Evolutionary conservation across 2,329 filamentous ascomycete genomes (phyloP).

Genomic region (Diaporthe sp.): DNA sequence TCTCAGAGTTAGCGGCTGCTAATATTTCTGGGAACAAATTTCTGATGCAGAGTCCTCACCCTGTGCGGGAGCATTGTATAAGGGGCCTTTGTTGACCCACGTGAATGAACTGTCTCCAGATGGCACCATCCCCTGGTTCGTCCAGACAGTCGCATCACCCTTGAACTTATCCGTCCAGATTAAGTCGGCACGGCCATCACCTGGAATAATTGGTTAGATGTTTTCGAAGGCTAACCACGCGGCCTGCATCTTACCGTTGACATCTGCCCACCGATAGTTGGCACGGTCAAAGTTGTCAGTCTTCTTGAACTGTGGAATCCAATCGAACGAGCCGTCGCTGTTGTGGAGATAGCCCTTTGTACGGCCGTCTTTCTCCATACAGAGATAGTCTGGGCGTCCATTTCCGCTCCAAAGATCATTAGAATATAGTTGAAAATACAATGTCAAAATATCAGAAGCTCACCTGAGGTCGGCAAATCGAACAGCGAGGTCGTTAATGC

Average conservation of each 20-base stretch:
- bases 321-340: constrained; percentile 33
- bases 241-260: constrained; percentile 40
- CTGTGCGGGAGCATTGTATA: constrained; percentile 20
- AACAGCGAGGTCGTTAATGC: constrained; percentile 12
- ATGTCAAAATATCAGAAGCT: background rate
- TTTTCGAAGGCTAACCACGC: too few species aligned
- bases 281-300: constrained; percentile 46
- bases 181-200: constrained; percentile 48
- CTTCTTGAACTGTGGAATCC: constrained; percentile 43
- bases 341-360: constrained; percentile 31
- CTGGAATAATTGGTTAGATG: constrained; percentile 18
- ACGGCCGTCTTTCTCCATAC: constrained; percentile 35
- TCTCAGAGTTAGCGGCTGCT: background rate
- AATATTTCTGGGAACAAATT: too few species aligned
- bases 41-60: constrained; percentile 12
- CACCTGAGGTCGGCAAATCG: background rate
- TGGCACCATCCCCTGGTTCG: constrained; percentile 41
- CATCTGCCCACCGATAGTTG: constrained; percentile 50
- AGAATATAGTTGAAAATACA: background rate
- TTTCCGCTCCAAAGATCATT: constrained; percentile 32
- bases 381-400: constrained; percentile 34
- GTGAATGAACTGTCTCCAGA: constrained; percentile 34
- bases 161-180: constrained; percentile 49
- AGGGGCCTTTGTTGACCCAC: constrained; percentile 34
- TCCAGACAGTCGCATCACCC: constrained; percentile 44